Evolutionary conservation across 768 basidiomycete genomes (phyloP), one percentile per base, ranked within the genome.

Genomic region (Cyathus striatus): DNA sequence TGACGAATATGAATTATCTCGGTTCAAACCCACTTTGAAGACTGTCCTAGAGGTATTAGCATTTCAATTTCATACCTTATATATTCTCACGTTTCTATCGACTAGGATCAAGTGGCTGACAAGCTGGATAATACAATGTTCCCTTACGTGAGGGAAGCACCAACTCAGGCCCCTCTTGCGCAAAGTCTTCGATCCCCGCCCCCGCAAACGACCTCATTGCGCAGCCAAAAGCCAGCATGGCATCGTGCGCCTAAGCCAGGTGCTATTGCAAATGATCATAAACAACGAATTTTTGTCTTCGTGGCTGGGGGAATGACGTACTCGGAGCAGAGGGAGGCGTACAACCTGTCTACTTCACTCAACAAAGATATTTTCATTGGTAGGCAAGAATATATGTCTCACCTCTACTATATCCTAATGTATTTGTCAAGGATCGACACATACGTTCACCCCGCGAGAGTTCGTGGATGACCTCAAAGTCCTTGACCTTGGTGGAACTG

Each of bases 1-100:
- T n/a, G 93, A 95, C 47, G 94, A 96, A 54, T 99, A 98, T 57
- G 95, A 97, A 50, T 77, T 99, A 23, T 98, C 95, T 14, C 78
- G 96, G 45, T 99, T 81, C 65, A 92, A 87, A 56, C 96, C 96
- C 5, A 66, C 83, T 2, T 59, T 98, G 22, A 81, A 78, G 51
- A 77, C 82, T 2, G 75, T 98, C 46, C 64, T 99, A 16, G 91
- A 96, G 73, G 94, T 93, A 58, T 12, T 58, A 41, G 20, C 6
- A 13, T 17, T 17, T 18, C 37, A 27, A 16, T 23, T 5, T 1
- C 38, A 33, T 25, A 6, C 14, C 16, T 7, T 20, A 18, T 13
- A 36, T 5, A 40, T n/a, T 13, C 12, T 36, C 2, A 24, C 23
- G 16, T 26, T 36, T 48, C 22, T 47, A n/a, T n/a, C n/a, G n/a